Percentiles rank a stretch among this genome's conserved stretches.
Conservation (phyloP, 257 asterid genomes). For the Gentiana straminea region DNA sequence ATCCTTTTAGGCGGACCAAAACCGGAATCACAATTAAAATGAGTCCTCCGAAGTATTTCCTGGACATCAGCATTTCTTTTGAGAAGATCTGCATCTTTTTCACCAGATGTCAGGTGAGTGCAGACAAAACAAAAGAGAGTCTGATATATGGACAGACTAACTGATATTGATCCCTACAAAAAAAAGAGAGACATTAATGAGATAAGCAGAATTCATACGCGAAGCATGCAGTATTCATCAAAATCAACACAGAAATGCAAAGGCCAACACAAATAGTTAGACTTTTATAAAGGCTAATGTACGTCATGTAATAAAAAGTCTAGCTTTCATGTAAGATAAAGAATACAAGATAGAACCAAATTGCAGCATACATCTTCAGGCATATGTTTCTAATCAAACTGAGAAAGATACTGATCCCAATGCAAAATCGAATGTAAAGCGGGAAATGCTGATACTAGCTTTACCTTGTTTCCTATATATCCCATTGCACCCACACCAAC, state of each 20-base stretch:
- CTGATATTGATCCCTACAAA: conserved; percentile 85
- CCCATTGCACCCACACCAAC: conserved; percentile 99
- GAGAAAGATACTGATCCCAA: background rate
- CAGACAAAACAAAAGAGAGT: conserved; percentile 84
- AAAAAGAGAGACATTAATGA: conserved; percentile 4
- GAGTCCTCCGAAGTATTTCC: conserved; percentile 81
- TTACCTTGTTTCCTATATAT: conserved; percentile 93
- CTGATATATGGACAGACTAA: conserved; percentile 94
- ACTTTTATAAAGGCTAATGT: background rate
- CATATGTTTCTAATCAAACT: background rate
- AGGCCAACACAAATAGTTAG: background rate
- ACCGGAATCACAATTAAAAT: conserved; percentile 41
- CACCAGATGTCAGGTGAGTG: conserved; percentile 84
- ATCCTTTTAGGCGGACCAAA: conserved; percentile 69
- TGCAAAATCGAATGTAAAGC: conserved; percentile 1
- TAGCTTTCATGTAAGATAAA: background rate
- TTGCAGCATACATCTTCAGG: too few relatives aligned
- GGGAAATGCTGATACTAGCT: conserved; percentile 13
- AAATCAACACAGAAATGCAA: background rate
- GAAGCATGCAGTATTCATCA: background rate
- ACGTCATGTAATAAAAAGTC: background rate
- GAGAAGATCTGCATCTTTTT: conserved; percentile 52
- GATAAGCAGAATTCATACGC: background rate
- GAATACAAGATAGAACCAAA: too few relatives aligned
- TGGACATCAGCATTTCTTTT: conserved; percentile 85